Evolutionary conservation across 306 rosid species (phyloP).

Genomic region (Arachis hypogaea): DNA sequence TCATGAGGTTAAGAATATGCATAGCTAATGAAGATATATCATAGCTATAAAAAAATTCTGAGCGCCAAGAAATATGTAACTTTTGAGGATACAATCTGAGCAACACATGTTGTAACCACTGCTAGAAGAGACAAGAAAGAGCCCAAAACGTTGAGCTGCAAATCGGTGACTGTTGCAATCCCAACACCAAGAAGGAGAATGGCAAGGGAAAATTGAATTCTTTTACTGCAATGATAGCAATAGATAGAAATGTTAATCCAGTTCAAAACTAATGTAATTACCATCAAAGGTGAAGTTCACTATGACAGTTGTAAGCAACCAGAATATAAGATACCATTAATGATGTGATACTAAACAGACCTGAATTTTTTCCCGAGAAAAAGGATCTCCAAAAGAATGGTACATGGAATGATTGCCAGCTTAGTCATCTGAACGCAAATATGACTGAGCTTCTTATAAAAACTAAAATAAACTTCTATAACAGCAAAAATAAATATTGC

Average conservation of each 20-base stretch:
- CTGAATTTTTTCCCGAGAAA: slow-evolving; percentile 62
- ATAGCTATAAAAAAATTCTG: neutral
- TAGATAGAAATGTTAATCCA: slow-evolving; percentile 32
- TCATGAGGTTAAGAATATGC: slow-evolving; percentile 18
- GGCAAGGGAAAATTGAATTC: slow-evolving; percentile 74
- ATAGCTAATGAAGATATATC: neutral
- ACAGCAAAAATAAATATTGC: slow-evolving; percentile 24
- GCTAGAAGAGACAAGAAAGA: slow-evolving; percentile 84
- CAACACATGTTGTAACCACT: slow-evolving; percentile 85
- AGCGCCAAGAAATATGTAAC: slow-evolving; percentile 9
- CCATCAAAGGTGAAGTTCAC: slow-evolving; percentile 3
- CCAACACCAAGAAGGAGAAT: slow-evolving; percentile 93
- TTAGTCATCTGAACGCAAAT: slow-evolving; percentile 65
- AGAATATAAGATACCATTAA: neutral
- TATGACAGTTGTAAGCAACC: neutral
- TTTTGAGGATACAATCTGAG: slow-evolving; percentile 92
- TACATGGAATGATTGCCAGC: slow-evolving; percentile 67
- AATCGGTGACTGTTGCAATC: slow-evolving; percentile 90
- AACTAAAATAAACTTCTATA: slow-evolving; percentile 6
- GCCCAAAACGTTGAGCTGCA: slow-evolving; percentile 89
- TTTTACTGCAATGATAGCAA: slow-evolving; percentile 44
- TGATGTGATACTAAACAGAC: slow-evolving; percentile 36
- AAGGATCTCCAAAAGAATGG: slow-evolving; percentile 58
- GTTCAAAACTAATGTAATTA: slow-evolving; percentile 18
- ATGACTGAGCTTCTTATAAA: slow-evolving; percentile 36